phyloP scores from a whole-genome alignment of 768 basidiomycete species.

The Rhodotorula kratochvilovae region DNA sequence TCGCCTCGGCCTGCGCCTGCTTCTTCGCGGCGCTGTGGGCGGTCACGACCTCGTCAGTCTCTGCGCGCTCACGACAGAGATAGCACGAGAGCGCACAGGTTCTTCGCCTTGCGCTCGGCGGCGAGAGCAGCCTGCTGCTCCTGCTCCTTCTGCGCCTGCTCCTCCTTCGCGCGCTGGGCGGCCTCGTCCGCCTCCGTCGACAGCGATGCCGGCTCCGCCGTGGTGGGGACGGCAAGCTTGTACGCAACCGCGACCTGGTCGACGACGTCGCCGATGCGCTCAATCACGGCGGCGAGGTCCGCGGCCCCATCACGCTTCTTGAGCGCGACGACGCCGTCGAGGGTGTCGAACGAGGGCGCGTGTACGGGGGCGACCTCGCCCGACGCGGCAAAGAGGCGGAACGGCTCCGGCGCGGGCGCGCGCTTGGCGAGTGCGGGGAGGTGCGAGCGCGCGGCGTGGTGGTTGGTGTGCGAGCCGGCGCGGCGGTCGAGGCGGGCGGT shows the following conservation, averaged over 20 bases:
- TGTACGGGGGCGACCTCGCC: background rate
- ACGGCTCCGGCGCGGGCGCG: background rate
- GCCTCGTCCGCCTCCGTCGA: background rate
- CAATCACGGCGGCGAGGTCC: background rate
- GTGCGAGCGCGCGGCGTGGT: background rate
- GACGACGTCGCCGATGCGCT: conserved; percentile 12
- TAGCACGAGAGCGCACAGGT: background rate
- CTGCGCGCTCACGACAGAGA: too few species aligned
- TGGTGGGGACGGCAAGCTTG: conserved; percentile 1
- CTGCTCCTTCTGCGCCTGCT: background rate
- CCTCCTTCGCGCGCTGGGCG: background rate
- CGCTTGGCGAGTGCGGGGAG: background rate
- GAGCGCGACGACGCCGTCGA: conserved; percentile 4
- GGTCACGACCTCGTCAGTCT: too few species aligned
- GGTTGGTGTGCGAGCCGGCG: conserved; percentile 1
- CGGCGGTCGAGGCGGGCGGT: conserved; percentile 25
- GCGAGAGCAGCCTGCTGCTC: too few species aligned
- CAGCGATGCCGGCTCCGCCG: background rate
- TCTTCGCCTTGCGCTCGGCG: background rate
- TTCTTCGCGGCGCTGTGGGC: background rate
- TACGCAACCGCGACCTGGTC: conserved; percentile 15
- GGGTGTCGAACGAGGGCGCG: conserved; percentile 3
- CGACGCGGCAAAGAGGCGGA: conserved; percentile 1
- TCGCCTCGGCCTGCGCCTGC: background rate
- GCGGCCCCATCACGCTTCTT: conserved; percentile 12